Evolutionary conservation across 202 grass and related monocot genomes (phyloP).

Genomic region (Carex sylvatica): DNA sequence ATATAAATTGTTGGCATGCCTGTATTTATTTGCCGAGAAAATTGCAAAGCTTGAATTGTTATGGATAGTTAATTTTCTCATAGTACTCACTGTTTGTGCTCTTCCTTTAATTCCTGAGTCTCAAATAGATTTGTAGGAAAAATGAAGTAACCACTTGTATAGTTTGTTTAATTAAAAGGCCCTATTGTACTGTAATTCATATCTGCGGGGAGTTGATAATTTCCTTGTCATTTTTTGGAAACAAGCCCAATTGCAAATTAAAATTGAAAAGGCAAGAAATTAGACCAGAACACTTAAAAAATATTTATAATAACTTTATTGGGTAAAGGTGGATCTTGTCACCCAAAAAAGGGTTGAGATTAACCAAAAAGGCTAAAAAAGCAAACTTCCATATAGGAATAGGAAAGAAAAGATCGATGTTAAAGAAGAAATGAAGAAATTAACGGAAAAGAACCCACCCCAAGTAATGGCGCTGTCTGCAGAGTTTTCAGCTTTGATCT

Average conservation of each 20-base stretch:
- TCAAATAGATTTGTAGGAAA: background rate
- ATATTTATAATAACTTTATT: background rate
- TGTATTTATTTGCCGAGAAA: background rate
- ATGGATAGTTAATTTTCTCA: background rate
- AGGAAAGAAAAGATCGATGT: background rate
- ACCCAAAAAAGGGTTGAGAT: background rate
- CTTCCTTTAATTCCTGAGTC: background rate
- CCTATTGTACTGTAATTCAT: background rate
- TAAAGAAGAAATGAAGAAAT: background rate
- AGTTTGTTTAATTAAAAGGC: background rate
- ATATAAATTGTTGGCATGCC: background rate
- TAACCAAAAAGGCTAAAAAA: background rate
- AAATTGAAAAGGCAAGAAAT: background rate
- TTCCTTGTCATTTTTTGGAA: slow-evolving; percentile 1
- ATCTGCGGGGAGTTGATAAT: background rate
- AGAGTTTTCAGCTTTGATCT: slow-evolving; percentile 27
- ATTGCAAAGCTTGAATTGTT: background rate
- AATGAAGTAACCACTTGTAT: background rate
- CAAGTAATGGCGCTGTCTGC: slow-evolving; percentile 17
- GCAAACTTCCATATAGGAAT: background rate
- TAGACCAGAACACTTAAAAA: background rate
- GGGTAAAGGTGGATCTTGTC: background rate
- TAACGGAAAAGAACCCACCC: slow-evolving; percentile 10
- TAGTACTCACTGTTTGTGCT: background rate
- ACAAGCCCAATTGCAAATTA: background rate